These are phyloP conservation scores for Pharnaceum exiguum DNA, from an alignment of 148 eudicot genomes.

Conservation along the genomic window DNA sequence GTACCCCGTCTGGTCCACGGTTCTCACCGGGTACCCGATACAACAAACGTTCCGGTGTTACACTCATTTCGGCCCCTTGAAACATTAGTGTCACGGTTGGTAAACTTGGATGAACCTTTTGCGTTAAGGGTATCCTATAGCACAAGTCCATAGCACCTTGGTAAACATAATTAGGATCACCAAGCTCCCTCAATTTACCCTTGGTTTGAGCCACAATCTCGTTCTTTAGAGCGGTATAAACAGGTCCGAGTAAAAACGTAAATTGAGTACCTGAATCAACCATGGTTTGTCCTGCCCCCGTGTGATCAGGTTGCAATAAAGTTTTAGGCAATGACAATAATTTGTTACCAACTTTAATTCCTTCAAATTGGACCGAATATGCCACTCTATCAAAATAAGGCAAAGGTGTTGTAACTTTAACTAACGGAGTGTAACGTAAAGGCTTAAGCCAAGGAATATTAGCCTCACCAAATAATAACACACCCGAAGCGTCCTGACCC, in stretches of 20 bases:
- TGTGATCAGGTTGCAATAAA: slow-evolving; percentile 66
- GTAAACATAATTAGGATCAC: slow-evolving; percentile 54
- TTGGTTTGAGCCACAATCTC: slow-evolving; percentile 56
- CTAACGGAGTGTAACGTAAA: slow-evolving; percentile 68
- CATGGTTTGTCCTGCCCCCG: slow-evolving; percentile 99
- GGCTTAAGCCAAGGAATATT: slow-evolving; percentile 49
- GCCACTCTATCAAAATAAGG: slow-evolving; percentile 77
- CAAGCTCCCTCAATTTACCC: slow-evolving; percentile 29
- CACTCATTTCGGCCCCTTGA: slow-evolving; percentile 74
- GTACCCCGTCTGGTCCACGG: slow-evolving; percentile 44
- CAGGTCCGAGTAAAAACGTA: slow-evolving; percentile 76
- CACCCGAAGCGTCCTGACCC: slow-evolving; percentile 62
- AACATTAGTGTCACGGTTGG: slow-evolving; percentile 70
- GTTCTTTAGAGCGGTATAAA: slow-evolving; percentile 45
- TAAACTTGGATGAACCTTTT: slow-evolving; percentile 33
- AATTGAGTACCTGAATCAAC: slow-evolving; percentile 95
- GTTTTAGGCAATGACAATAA: slow-evolving; percentile 51
- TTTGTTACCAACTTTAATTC: slow-evolving; percentile 53
- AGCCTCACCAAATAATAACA: slow-evolving; percentile 60
- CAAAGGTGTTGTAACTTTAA: slow-evolving; percentile 50
- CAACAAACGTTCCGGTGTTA: slow-evolving; percentile 47
- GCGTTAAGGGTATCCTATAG: slow-evolving; percentile 36
- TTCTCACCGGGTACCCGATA: slow-evolving; percentile 53
- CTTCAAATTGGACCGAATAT: slow-evolving; percentile 71
- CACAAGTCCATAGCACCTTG: slow-evolving; percentile 89